Conservation (phyloP, 768 basidiomycete genomes). For the Lentinula raphanica region DNA sequence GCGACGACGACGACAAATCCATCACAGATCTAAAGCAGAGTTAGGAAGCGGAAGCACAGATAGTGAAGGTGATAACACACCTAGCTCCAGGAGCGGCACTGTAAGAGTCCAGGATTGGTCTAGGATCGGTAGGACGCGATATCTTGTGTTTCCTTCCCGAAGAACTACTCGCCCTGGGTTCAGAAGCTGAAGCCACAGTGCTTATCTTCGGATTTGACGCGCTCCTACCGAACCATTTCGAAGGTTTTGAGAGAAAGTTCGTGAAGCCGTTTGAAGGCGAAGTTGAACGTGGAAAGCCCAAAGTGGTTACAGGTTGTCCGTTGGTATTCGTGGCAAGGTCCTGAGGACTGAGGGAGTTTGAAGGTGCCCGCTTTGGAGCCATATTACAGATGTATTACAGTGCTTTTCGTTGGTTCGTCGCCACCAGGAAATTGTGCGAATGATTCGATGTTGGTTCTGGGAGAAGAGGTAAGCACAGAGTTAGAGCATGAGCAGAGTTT, state of each 20-base stretch:
- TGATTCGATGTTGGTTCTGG: background rate
- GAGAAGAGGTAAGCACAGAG: background rate
- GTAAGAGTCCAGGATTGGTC: slow-evolving; percentile 65
- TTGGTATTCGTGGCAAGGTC: slow-evolving; percentile 19
- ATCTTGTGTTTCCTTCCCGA: slow-evolving; percentile 66
- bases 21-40: slow-evolving; percentile 51
- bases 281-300: slow-evolving; percentile 46
- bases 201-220: slow-evolving; percentile 46
- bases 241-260: slow-evolving; percentile 59
- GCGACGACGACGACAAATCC: slow-evolving; percentile 41
- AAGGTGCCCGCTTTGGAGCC: slow-evolving; percentile 44
- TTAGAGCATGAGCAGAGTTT: background rate
- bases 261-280: slow-evolving; percentile 57
- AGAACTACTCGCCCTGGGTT: slow-evolving; percentile 44
- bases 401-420: background rate
- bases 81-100: slow-evolving; percentile 41
- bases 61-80: slow-evolving; percentile 34
- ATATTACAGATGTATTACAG: slow-evolving; percentile 21
- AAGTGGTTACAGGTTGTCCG: slow-evolving; percentile 28
- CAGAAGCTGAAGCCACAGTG: slow-evolving; percentile 23
- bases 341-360: slow-evolving; percentile 35
- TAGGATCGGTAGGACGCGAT: slow-evolving; percentile 77
- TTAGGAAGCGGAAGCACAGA: no score
- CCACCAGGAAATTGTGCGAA: background rate
- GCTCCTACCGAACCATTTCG: slow-evolving; percentile 68